Evolutionary conservation across 2,329 filamentous ascomycete species (phyloP).

Genomic region (Pestalotiopsis sp.): DNA sequence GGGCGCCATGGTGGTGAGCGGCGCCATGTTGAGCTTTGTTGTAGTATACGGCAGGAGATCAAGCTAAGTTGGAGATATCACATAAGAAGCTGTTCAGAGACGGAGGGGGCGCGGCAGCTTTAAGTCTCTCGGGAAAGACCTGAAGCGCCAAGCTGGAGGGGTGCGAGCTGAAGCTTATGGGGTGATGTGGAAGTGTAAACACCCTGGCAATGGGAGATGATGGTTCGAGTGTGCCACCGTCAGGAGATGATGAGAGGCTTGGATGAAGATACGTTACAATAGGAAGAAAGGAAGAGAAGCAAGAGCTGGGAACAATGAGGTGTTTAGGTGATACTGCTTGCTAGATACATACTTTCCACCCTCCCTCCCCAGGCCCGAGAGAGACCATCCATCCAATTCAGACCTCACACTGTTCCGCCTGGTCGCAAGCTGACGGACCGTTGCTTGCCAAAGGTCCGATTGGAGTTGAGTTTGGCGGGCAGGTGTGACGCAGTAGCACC

Average conservation of each 20-base stretch:
- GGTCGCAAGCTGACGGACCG: background rate
- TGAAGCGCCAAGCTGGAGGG: background rate
- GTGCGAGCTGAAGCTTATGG: background rate
- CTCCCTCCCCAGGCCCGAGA: background rate
- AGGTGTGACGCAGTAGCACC: conserved; percentile 13
- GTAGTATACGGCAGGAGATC: background rate
- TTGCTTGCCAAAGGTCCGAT: conserved; percentile 14
- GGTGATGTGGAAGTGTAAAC: background rate
- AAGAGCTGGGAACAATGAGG: background rate
- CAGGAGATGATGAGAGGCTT: background rate
- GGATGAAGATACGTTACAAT: background rate
- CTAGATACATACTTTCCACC: background rate
- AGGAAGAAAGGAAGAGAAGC: background rate
- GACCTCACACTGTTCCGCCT: background rate
- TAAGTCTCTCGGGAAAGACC: background rate
- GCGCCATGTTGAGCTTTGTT: conserved; percentile 37
- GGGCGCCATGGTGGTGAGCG: conserved; percentile 25
- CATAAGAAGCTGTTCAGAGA: background rate
- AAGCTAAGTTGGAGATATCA: background rate
- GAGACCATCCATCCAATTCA: background rate
- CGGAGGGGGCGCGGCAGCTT: conserved; percentile 6
- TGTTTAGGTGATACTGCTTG: background rate
- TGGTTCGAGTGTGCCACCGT: background rate
- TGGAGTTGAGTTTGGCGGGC: conserved; percentile 10
- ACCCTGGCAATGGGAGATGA: background rate